Percentiles rank a stretch among this genome's conserved stretches.
These are phyloP conservation scores for Xylaria sp. DNA, from an alignment of 2,329 filamentous ascomycete genomes.

Conservation along the genomic window DNA sequence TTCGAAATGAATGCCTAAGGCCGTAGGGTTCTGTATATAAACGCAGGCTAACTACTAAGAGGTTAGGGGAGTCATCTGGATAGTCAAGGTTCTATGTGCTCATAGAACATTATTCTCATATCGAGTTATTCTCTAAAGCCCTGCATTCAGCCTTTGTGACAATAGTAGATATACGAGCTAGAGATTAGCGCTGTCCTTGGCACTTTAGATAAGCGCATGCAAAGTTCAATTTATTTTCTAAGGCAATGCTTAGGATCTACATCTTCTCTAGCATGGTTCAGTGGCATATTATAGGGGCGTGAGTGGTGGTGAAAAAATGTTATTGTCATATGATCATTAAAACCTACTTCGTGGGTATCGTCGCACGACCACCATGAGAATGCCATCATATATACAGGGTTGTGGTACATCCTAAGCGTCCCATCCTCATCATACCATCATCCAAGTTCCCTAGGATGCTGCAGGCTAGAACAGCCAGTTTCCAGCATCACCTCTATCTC, in stretches of 20 bases:
- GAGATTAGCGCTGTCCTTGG: too few relatives aligned
- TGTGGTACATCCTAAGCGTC: conserved; percentile 12
- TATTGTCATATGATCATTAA: conserved; percentile 2
- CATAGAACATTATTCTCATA: too few relatives aligned
- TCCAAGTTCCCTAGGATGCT: background rate
- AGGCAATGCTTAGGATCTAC: background rate
- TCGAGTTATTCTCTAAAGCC: too few relatives aligned
- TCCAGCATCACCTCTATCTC: background rate
- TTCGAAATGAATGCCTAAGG: too few relatives aligned
- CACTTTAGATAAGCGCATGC: too few relatives aligned
- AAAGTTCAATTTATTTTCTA: too few relatives aligned
- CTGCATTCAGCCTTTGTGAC: too few relatives aligned
- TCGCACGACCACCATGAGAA: conserved; percentile 15
- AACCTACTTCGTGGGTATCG: conserved; percentile 22
- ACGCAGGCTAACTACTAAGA: too few relatives aligned
- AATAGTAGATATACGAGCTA: too few relatives aligned
- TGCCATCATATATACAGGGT: conserved; percentile 25
- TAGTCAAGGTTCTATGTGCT: too few relatives aligned
- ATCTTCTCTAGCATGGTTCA: background rate
- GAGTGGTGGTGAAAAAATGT: background rate
- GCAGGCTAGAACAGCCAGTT: background rate
- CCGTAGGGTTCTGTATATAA: too few relatives aligned
- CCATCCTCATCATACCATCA: conserved; percentile 5
- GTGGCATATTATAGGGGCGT: background rate
- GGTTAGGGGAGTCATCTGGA: too few relatives aligned